These are phyloP conservation scores for Fusarium palustre DNA, from an alignment of 2,329 filamentous ascomycete genomes.

Conservation along the genomic window DNA sequence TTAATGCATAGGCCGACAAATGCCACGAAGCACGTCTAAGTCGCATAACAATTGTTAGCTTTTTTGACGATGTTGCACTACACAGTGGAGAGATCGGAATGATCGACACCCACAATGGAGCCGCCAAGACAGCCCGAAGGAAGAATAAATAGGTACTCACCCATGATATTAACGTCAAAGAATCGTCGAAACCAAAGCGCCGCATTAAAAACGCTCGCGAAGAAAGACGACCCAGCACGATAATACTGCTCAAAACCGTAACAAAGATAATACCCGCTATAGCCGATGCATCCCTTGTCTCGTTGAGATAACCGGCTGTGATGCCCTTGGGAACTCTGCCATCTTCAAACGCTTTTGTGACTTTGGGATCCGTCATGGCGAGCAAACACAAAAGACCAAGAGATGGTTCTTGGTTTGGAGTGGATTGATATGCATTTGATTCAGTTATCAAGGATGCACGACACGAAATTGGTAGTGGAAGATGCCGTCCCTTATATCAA, in stretches of 20 bases:
- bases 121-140: background rate
- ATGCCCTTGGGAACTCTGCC: slow-evolving; percentile 53
- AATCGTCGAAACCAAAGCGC: slow-evolving; percentile 55
- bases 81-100: slow-evolving; percentile 13
- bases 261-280: slow-evolving; percentile 57
- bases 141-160: slow-evolving; percentile 46
- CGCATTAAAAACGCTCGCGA: slow-evolving; percentile 54
- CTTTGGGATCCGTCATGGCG: slow-evolving; percentile 45
- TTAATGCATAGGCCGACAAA: slow-evolving; percentile 58
- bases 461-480: background rate
- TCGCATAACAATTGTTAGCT: slow-evolving; percentile 13
- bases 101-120: background rate
- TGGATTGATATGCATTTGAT: background rate
- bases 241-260: slow-evolving; percentile 49
- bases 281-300: slow-evolving; percentile 53
- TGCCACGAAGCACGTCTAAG: slow-evolving; percentile 53
- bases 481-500: slow-evolving; percentile 29
- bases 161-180: slow-evolving; percentile 51
- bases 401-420: background rate
- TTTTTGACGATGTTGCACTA: background rate
- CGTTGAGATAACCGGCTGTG: slow-evolving; percentile 51
- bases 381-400: slow-evolving; percentile 13
- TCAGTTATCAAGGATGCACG: background rate
- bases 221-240: slow-evolving; percentile 52
- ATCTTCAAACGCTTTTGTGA: slow-evolving; percentile 50